A percentile compares a stretch with the other conserved stretches of the same genome.
Evolutionary conservation across 768 basidiomycete species (phyloP).

Genomic region (Lactifluus echinatus): DNA sequence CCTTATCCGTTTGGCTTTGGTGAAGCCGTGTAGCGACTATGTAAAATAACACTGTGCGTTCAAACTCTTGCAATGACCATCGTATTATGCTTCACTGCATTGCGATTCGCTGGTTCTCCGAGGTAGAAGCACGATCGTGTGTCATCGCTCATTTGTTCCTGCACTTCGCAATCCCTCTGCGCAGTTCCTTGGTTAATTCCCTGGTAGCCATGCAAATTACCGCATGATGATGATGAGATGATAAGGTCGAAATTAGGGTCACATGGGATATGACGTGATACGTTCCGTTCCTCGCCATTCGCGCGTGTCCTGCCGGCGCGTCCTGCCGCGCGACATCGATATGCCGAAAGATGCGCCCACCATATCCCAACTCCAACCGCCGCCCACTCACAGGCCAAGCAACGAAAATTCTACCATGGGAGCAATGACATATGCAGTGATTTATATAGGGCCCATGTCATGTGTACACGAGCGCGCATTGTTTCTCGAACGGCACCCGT

Average conservation of each 20-base stretch:
- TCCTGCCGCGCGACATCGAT: neutral
- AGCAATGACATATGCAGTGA: no score
- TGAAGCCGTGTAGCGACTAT: conserved; percentile 16
- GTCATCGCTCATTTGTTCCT: neutral
- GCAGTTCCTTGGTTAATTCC: neutral
- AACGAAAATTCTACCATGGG: no score
- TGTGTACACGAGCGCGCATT: no score
- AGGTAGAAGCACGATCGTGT: neutral
- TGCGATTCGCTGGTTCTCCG: neutral
- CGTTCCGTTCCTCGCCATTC: no score
- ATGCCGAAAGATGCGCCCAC: neutral
- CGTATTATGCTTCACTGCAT: neutral
- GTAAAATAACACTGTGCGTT: conserved; percentile 1
- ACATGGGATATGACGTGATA: neutral
- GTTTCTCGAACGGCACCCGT: no score
- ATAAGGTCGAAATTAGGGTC: neutral
- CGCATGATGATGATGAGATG: neutral
- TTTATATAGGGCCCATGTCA: no score
- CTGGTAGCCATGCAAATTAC: neutral
- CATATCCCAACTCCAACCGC: neutral
- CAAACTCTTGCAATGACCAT: neutral
- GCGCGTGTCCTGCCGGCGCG: no score
- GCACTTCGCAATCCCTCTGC: neutral
- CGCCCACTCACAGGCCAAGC: no score
- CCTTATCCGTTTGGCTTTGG: neutral